These are phyloP conservation scores for Agaricus bisporus DNA, from an alignment of 768 basidiomycete genomes.

Conservation along the genomic window DNA sequence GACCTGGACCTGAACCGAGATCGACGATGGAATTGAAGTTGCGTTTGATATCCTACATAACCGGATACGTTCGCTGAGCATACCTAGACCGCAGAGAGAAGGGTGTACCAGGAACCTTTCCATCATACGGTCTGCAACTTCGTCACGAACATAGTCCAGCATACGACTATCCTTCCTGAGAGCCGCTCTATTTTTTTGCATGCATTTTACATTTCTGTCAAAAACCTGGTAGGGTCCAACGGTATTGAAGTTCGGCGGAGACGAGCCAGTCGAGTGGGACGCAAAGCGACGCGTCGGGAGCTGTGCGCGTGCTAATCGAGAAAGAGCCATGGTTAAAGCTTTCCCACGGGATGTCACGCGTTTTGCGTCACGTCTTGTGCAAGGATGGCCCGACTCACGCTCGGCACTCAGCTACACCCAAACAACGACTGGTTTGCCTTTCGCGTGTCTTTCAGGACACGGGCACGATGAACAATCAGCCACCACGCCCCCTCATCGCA, in stretches of 20 bases:
- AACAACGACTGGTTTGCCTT: not conserved
- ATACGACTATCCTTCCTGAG: conserved; percentile 55
- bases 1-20: conserved; percentile 86
- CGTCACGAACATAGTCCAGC: conserved; percentile 89
- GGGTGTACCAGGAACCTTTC: conserved; percentile 75
- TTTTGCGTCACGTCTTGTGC: not conserved
- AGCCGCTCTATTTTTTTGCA: conserved; percentile 76
- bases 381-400: not conserved
- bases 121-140: conserved; percentile 85
- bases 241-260: conserved; percentile 34
- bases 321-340: conserved; percentile 17
- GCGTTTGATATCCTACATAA: conserved; percentile 79
- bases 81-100: not conserved
- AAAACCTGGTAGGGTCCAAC: conserved; percentile 79
- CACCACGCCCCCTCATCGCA: not conserved
- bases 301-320: conserved; percentile 13
- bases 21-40: conserved; percentile 79
- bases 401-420: not conserved
- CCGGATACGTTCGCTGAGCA: not conserved
- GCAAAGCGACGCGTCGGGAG: conserved; percentile 35
- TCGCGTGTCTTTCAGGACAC: conserved; percentile 2
- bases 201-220: conserved; percentile 70
- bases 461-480: conserved; percentile 1
- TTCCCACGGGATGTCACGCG: conserved; percentile 6
- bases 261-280: conserved; percentile 38